Evolutionary conservation across 2,329 filamentous ascomycete genomes (phyloP), one percentile per base, ranked within the genome.

Genomic region (Microcyclosporella mali): DNA sequence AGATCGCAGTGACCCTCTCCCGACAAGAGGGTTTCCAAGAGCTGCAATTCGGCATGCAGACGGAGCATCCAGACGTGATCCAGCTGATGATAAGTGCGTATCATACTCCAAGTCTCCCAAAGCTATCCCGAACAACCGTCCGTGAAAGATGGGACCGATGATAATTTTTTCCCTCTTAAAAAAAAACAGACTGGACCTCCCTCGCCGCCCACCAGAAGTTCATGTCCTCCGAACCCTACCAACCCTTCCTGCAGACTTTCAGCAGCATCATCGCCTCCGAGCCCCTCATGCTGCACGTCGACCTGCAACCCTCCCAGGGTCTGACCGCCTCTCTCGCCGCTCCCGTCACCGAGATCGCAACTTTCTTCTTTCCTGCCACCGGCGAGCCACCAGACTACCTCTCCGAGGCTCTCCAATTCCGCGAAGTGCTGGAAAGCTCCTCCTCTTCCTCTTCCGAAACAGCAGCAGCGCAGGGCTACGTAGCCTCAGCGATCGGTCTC

Each of bases 311-410:
- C 2, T 31, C 50, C 2, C 47, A 37, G 2, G 48, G 45, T 1
- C 30, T 57, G 6, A 14, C 30, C 7, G 41, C 46, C 18, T 52
- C 60, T 12, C 49, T 64, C 11, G 57, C 60, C 0, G 66, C 66
- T 1, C 71, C 74, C 2, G 61, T 74, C 2, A 75, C 74, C 1
- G 75, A 79, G 53, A 58, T 76, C 25, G 59, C 67, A 8, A 63
- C 62, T 0, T 61, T 73, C 21, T 67, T 69, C 49, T 72, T 75
- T 47, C 56, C 66, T 0, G 56, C 57, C 19, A 52, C 64, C 11
- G 16, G 48, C 63, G 37, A 61, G 3, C 55, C 57, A 3, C 34
- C 47, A 1, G 59, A 63, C 9, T 59, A 60, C 14, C 48, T 70
- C 19, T 52, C 62, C 34, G 49, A 47, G 3, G 62, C 69, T 37